phyloP scores from a whole-genome alignment of 2,329 filamentous ascomycete genomes.

The Corinectria fuckeliana region DNA sequence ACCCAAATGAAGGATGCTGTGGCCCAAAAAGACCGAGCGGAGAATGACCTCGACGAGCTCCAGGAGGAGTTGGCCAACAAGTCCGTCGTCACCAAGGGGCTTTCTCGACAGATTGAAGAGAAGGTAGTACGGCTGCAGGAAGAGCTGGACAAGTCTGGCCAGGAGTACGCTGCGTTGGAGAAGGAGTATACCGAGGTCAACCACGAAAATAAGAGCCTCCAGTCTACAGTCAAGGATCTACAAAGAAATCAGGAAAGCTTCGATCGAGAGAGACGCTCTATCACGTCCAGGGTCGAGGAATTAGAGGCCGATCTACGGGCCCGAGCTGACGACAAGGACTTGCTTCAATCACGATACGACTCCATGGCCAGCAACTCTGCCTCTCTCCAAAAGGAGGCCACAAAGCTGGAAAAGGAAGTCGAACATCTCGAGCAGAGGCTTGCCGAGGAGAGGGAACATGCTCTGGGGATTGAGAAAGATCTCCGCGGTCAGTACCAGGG shows the following conservation, averaged over 20 bases:
- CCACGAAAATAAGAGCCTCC: constrained; percentile 54
- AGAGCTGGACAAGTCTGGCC: constrained; percentile 63
- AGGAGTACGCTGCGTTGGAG: constrained; percentile 59
- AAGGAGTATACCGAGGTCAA: constrained; percentile 56
- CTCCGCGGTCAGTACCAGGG: constrained; percentile 54
- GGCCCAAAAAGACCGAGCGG: constrained; percentile 62
- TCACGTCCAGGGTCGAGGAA: constrained; percentile 59
- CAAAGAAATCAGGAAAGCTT: constrained; percentile 42
- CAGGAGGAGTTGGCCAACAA: constrained; percentile 82
- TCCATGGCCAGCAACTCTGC: constrained; percentile 69
- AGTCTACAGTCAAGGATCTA: constrained; percentile 52
- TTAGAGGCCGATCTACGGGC: constrained; percentile 65
- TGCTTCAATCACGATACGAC: constrained; percentile 73
- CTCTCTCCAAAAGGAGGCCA: constrained; percentile 70
- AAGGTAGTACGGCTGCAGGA: constrained; percentile 70
- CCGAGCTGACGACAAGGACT: constrained; percentile 69
- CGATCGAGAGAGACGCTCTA: constrained; percentile 41
- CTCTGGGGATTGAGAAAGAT: constrained; percentile 65
- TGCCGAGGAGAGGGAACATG: constrained; percentile 62
- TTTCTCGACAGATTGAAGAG: constrained; percentile 77
- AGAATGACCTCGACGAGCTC: constrained; percentile 67
- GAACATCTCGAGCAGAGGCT: constrained; percentile 56
- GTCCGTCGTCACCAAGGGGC: constrained; percentile 75
- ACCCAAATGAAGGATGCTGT: constrained; percentile 57
- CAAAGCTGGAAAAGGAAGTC: constrained; percentile 54